Evolutionary conservation across 345 rosid species (phyloP), one percentile per base, ranked within the genome.

Genomic region (Syzygium jambos): DNA sequence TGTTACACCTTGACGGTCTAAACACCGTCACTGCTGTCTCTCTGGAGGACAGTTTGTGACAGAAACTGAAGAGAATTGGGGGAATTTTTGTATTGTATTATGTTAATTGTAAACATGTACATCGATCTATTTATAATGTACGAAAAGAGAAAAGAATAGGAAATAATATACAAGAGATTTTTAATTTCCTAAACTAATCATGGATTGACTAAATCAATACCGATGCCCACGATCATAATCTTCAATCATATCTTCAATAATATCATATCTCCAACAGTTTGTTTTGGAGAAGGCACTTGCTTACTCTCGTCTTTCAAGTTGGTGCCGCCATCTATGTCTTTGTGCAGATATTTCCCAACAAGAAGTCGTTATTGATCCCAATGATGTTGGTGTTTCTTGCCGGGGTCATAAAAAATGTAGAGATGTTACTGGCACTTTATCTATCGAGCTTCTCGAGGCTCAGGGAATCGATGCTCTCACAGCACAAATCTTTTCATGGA

Each of bases 351-450:
- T 63, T 3, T 63, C 16, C 11, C 17, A 29, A 21, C 3, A 11
- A 63, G 0, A 65, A 65, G 78, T 30, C 1, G 11, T 0, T 2
- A 0, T 5, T 65, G 12, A 30, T 30, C 0, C 5, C 0, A 29
- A 29, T 0, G 21, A 63, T 29, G 17, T 6, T 8, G 1, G 6
- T 16, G 38, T 8, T 30, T 65, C 11, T 65, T 16, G 1, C 1
- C 0, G 0, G 5, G 23, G 10, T 8, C 6, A 30, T 16, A 16
- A 16, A 2, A 14, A 65, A 16, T 54, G 11, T 1, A 30, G 0
- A 3, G 3, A 30, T 10, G 23, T 65, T 65, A 65, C 23, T 16
- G 2, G 38, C 78, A 8, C 78, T 65, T 30, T 5, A 30, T 30
- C 41, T 0, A 65, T 65, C 3, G 1, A 65, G 43, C 43, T 34